These are phyloP conservation scores for Ogataea siamensis DNA, from an alignment of 805 yeast genomes.

Conservation along the genomic window DNA sequence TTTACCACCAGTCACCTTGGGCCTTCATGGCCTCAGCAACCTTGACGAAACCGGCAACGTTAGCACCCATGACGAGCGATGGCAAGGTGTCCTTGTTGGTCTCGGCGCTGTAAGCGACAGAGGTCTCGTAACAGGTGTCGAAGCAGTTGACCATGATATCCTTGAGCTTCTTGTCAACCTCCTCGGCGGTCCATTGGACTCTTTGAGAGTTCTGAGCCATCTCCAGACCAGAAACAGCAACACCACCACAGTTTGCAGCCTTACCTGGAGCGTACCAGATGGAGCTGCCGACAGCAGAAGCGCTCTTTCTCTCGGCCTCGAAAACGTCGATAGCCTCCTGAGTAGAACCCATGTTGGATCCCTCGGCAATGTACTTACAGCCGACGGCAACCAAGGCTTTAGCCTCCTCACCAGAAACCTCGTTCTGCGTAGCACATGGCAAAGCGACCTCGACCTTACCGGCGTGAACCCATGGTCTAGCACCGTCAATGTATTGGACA, in stretches of 20 bases:
- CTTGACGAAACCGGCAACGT: conserved; percentile 98
- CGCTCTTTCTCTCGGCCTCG: conserved; percentile 70
- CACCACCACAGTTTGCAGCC: conserved; percentile 99
- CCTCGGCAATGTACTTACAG: conserved; percentile 92
- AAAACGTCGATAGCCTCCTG: conserved; percentile 94
- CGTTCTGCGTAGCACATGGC: conserved; percentile 98
- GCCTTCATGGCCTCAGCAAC: conserved; percentile 98
- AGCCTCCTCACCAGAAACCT: conserved; percentile 96
- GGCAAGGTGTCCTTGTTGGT: conserved; percentile 68
- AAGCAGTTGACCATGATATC: conserved; percentile 91
- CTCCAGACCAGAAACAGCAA: conserved; percentile 96
- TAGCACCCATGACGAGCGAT: conserved; percentile 97
- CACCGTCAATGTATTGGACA: conserved; percentile 85
- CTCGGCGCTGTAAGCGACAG: conserved; percentile 75
- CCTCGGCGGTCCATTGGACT: conserved; percentile 85
- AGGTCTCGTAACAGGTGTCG: conserved; percentile 88
- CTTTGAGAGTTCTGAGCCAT: conserved; percentile 99
- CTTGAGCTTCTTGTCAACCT: conserved; percentile 89
- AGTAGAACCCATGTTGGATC: conserved; percentile 99
- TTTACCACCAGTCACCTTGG: conserved; percentile 74
- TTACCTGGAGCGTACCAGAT: conserved; percentile 99
- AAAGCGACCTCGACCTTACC: conserved; percentile 93
- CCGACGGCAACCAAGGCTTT: conserved; percentile 91
- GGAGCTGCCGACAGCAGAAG: conserved; percentile 40
- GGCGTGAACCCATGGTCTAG: conserved; percentile 93